Evolutionary conservation across 805 yeast species (phyloP).

Genomic region (Candida quercuum): DNA sequence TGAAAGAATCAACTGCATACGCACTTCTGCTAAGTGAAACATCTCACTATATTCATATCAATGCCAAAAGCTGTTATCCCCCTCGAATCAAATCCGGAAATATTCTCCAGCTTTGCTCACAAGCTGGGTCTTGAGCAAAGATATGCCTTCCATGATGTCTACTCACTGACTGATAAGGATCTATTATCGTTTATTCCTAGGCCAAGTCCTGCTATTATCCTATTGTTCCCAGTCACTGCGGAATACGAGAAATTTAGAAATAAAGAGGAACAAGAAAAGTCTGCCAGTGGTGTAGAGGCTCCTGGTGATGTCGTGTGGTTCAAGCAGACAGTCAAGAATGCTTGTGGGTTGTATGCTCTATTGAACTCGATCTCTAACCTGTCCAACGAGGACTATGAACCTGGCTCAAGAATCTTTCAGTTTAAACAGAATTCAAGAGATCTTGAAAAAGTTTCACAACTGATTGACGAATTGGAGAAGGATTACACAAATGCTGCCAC

Average conservation of each 20-base stretch:
- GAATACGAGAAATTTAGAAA: conserved; percentile 49
- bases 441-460: conserved; percentile 23
- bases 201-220: conserved; percentile 70
- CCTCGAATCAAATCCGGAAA: conserved; percentile 83
- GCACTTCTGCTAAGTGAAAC: no score
- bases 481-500: conserved; percentile 36
- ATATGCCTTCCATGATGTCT: conserved; percentile 71
- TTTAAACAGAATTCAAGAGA: conserved; percentile 14
- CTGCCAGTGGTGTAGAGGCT: conserved; percentile 12
- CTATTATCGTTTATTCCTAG: conserved; percentile 74
- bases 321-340: conserved; percentile 78
- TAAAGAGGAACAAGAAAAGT: conserved; percentile 30
- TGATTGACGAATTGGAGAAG: conserved; percentile 42
- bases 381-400: conserved; percentile 21
- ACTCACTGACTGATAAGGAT: conserved; percentile 81
- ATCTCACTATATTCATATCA: no score
- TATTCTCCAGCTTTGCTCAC: conserved; percentile 65
- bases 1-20: no score
- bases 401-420: conserved; percentile 11
- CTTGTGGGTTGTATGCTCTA: conserved; percentile 90
- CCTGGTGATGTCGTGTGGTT: conserved; percentile 56
- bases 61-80: conserved; percentile 59
- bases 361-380: conserved; percentile 55
- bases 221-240: conserved; percentile 75
- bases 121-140: conserved; percentile 61